Conservation (phyloP, 495 filamentous ascomycete genomes). For the Penicillium coffeae region DNA sequence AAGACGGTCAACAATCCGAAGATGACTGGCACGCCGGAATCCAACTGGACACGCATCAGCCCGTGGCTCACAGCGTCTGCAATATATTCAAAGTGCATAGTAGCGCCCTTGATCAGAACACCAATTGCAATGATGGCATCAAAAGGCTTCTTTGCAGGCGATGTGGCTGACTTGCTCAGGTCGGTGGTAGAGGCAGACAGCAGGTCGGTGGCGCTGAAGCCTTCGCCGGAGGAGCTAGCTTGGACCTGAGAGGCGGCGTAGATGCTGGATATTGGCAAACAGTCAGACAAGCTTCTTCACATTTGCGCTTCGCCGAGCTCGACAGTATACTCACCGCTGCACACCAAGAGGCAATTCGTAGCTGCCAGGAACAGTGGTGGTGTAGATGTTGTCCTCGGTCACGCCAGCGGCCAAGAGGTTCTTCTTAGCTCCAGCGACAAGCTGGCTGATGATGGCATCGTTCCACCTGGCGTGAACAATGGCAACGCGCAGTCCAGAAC, state of each 20-base stretch:
- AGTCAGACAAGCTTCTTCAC: neutral
- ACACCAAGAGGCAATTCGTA: conserved; percentile 91
- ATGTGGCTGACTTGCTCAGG: conserved; percentile 37
- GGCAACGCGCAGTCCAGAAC: conserved; percentile 80
- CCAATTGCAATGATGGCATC: conserved; percentile 94
- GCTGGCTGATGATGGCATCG: conserved; percentile 66
- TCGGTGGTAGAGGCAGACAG: conserved; percentile 66
- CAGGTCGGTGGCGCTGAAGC: conserved; percentile 73
- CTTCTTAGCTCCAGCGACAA: conserved; percentile 69
- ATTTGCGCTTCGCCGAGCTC: neutral
- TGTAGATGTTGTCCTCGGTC: conserved; percentile 77
- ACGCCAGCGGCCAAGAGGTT: conserved; percentile 68
- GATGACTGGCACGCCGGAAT: conserved; percentile 81
- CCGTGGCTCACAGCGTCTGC: conserved; percentile 85
- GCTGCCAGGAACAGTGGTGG: conserved; percentile 85
- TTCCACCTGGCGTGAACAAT: conserved; percentile 98
- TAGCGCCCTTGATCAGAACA: conserved; percentile 95
- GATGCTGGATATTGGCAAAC: conserved; percentile 54
- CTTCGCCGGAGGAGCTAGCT: conserved; percentile 53
- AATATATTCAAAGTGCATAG: conserved; percentile 99
- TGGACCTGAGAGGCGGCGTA: conserved; percentile 86
- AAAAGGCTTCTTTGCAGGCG: conserved; percentile 57
- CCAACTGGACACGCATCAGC: conserved; percentile 89
- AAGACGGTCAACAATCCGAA: conserved; percentile 91
- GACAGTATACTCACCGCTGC: conserved; percentile 55